Evolutionary conservation across 2,329 filamentous ascomycete genomes (phyloP), one percentile per base, ranked within the genome.

Genomic region (Xenoacremonium recifei): DNA sequence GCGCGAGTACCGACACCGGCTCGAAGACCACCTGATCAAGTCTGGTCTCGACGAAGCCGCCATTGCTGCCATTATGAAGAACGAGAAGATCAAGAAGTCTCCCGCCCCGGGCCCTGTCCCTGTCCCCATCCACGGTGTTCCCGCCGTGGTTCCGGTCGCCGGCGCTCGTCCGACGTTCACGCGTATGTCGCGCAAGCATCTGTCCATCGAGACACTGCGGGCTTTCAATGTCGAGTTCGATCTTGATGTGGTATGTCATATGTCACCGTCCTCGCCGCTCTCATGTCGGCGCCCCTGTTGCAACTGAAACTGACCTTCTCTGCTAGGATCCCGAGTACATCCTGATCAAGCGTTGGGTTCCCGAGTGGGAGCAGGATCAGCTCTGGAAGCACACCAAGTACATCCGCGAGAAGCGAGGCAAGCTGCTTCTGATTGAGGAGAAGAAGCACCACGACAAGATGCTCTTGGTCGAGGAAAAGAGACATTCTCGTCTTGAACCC

Each of bases 301-400:
- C n/a, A n/a, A n/a, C n/a, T n/a, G 21, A n/a, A 32, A 35, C 51
- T 80, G 66, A 63, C 58, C 54, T 12, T 25, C 10, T 36, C 15
- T 11, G 6, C 31, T 51, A 82, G 73, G 83, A 90, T 55, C 75
- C 79, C 15, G 80, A 85, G 35, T 90, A 80, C 53, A 71, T 90
- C 41, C 65, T 91, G 45, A 85, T 90, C 66, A 87, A 85, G 64
- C 75, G 81, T 42, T 87, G 80, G 80, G 80, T 90, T 38, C 77
- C 80, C 4, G 82, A 89, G 53, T 77, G 79, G 47, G 79, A 89
- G 59, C 86, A 89, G 57, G 78, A 88, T 44, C 70, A 80, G 42
- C 75, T 89, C 36, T 91, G 87, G 76, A 76, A 79, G 32, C 85
- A 90, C 65, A 89, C 86, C 3, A 75, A 74, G 47, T 68, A 75